Percentiles rank a stretch among this genome's conserved stretches.
These are phyloP conservation scores for Phellopilus nigrolimitatus DNA, from an alignment of 1,284 basidiomycete genomes.

Conservation along the genomic window DNA sequence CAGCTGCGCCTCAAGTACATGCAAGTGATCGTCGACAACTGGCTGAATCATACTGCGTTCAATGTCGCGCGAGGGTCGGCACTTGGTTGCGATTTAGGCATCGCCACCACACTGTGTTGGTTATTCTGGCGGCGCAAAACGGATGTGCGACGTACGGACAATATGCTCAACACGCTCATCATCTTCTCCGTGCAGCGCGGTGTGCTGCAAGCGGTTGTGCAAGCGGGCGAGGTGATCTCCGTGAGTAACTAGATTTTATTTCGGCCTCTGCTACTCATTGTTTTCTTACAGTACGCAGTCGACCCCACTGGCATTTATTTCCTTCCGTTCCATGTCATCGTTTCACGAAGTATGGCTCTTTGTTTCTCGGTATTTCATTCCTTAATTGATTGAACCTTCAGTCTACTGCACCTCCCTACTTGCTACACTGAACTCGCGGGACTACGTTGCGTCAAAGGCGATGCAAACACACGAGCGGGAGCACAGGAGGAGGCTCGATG, in stretches of 20 bases:
- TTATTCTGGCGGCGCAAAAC: slow-evolving; percentile 10
- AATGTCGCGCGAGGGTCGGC: slow-evolving; percentile 17
- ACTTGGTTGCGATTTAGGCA: slow-evolving; percentile 15
- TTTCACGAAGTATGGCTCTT: slow-evolving; percentile 13
- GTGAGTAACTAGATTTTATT: slow-evolving; percentile 7
- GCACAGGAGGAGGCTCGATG: not conserved
- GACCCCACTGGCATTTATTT: slow-evolving; percentile 11
- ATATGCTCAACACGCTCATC: slow-evolving; percentile 15
- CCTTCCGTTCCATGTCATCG: slow-evolving; percentile 18
- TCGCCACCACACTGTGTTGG: slow-evolving; percentile 15
- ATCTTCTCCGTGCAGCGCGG: slow-evolving; percentile 17
- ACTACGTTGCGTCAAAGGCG: slow-evolving; percentile 10
- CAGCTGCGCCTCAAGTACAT: slow-evolving; percentile 8
- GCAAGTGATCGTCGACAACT: slow-evolving; percentile 6
- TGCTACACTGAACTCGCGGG: slow-evolving; percentile 16
- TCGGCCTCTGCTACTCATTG: not conserved
- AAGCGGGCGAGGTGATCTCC: slow-evolving; percentile 13
- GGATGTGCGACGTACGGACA: slow-evolving; percentile 11
- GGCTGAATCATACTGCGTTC: slow-evolving; percentile 15
- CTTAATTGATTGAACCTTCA: not conserved
- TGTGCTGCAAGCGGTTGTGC: slow-evolving; percentile 16
- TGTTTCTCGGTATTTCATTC: not conserved
- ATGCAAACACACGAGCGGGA: not conserved
- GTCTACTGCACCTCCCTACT: slow-evolving; percentile 18
- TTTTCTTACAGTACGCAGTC: slow-evolving; percentile 12